Base-by-base conservation (phyloP, 768 basidiomycete species). In the Russula emetica region DNA sequence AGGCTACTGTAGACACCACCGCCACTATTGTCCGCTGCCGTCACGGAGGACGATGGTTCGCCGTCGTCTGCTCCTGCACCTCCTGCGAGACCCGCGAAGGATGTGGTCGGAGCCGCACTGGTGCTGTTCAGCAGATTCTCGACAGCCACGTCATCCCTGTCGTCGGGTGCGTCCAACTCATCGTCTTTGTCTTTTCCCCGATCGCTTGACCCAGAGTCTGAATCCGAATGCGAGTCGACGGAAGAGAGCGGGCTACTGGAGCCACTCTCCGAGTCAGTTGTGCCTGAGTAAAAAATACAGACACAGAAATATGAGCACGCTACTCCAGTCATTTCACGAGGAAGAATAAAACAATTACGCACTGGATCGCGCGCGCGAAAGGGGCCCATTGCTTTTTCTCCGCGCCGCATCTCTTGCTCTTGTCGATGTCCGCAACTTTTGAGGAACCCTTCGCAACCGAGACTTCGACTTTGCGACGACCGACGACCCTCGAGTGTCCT, bases 161-260 rank as follows among this genome's bases (percentile, higher is more conserved):
- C 63, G 20, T 64, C 63, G 9, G 60, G 63, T 1, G 60, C 60
- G 5, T 60, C 63, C 32, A 44, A 22, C 32, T 56, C 40, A 18
- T 40, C 49, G 22, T 32, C 40, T n/a, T 32, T 13, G n/a, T 30
- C 38, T 22, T 13, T 5, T 7, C 3, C 36, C 3, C 6, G 20
- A 7, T 34, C 53, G 22, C 54, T 44, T 6, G 40, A 52, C 7
- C 5, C 50, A 13, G 56, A 55, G 16, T 57, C 55, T 26, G 55
- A 55, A 30, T 49, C 32, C 30, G 4, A 22, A 7, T 24, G 44
- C 11, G 60, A 61, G 8, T 9, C 54, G 18, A 50, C 58, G 13
- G 63, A 60, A 18, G 63, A 60, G 58, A 64, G 63, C 8, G 63
- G 63, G 22, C 63, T 64, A 14, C 52, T 59, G 63, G 61, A 22